A percentile compares a stretch with the other conserved stretches of the same genome.
phyloP scores from a whole-genome alignment of 2,329 filamentous ascomycete species.

The Blastomyces gilchristii region DNA sequence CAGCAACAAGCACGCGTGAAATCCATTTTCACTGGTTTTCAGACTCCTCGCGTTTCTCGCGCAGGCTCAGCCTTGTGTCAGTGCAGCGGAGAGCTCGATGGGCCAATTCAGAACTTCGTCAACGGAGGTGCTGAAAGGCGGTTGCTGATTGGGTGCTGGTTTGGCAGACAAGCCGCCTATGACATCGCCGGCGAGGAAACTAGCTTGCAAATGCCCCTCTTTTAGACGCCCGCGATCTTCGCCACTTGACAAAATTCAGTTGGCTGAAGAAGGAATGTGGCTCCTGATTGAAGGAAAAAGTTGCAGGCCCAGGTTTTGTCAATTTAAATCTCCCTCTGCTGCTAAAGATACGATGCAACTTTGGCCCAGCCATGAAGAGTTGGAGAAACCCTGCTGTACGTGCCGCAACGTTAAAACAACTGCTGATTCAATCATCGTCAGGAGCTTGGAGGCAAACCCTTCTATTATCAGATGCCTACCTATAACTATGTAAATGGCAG shows the following conservation, averaged over 20 bases:
- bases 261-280: not conserved
- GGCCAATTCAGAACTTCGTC: constrained; percentile 2
- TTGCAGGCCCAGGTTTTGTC: not conserved
- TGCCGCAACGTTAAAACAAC: not conserved
- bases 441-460: not conserved
- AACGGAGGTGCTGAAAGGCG: not conserved
- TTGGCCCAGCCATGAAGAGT: not conserved
- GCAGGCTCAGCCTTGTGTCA: constrained; percentile 1
- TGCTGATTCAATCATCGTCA: not conserved
- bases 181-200: not conserved
- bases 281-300: not conserved
- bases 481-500: not conserved
- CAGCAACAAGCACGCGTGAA: not conserved
- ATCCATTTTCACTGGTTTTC: not conserved
- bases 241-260: not conserved
- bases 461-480: not conserved
- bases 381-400: not conserved
- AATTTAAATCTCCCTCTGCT: not conserved
- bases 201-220: not conserved
- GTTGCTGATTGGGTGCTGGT: constrained; percentile 1
- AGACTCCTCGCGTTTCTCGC: not conserved
- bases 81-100: not conserved
- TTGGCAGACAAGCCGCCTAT: not conserved
- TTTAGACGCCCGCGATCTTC: not conserved
- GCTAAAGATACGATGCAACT: not conserved